These are phyloP conservation scores for Lepidium campestre DNA, from an alignment of 441 rosid genomes.

Conservation along the genomic window DNA sequence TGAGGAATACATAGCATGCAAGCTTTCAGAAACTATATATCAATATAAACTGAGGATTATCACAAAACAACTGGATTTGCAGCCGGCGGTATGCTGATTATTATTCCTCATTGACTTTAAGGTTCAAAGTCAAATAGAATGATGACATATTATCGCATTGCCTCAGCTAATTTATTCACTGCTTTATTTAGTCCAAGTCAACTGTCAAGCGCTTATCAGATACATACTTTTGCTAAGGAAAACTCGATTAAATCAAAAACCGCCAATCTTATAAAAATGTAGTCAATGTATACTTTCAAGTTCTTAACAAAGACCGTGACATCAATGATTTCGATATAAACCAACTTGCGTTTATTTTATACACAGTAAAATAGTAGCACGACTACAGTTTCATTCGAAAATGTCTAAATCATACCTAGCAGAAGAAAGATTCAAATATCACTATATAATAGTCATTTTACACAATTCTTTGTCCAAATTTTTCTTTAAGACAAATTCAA, in stretches of 20 bases:
- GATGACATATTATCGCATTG: background rate
- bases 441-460: background rate
- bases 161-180: background rate
- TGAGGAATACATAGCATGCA: background rate
- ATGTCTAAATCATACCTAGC: background rate
- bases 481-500: background rate
- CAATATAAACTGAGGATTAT: background rate
- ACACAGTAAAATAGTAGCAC: background rate
- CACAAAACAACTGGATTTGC: background rate
- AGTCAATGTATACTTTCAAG: background rate
- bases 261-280: background rate
- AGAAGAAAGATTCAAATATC: background rate
- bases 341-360: background rate
- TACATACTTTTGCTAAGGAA: background rate
- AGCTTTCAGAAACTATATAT: background rate
- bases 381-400: background rate
- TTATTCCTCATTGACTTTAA: background rate
- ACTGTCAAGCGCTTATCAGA: background rate
- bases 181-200: slow-evolving; percentile 5
- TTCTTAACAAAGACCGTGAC: background rate
- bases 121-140: background rate
- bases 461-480: background rate
- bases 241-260: background rate
- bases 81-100: background rate
- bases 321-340: background rate